A percentile compares a stretch with the other conserved stretches of the same genome.
phyloP scores from a whole-genome alignment of 73 alveolate genomes.

The Paramecium tetraurelia region DNA sequence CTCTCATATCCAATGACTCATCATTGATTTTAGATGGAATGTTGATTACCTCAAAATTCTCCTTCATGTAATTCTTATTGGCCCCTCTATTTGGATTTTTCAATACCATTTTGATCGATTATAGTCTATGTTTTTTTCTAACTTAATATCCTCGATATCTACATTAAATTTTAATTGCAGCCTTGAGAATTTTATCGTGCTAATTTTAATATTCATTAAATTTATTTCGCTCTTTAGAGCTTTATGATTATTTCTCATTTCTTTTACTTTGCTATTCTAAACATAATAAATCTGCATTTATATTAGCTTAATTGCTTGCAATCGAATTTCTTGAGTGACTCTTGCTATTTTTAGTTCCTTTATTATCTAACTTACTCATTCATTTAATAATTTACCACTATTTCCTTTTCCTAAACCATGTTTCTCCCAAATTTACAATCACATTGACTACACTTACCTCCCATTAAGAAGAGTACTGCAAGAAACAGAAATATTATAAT shows the following conservation, averaged over 20 bases:
- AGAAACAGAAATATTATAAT: neutral
- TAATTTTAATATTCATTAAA: neutral
- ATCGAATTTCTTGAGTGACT: neutral
- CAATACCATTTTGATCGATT: conserved; percentile 35
- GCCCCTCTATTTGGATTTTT: conserved; percentile 33
- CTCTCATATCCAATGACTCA: conserved; percentile 66
- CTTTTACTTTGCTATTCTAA: neutral
- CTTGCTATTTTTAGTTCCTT: neutral
- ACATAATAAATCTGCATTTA: neutral
- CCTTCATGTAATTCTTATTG: conserved; percentile 26
- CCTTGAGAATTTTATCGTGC: neutral
- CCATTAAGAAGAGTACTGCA: neutral
- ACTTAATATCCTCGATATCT: neutral
- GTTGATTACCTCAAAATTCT: conserved; percentile 8
- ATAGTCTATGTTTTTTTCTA: neutral
- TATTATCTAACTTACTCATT: neutral
- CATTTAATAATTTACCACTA: neutral
- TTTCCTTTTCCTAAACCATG: neutral
- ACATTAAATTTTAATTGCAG: neutral
- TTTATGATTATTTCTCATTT: neutral
- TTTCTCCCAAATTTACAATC: neutral
- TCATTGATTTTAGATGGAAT: conserved; percentile 32
- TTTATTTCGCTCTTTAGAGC: neutral
- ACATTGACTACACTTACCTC: neutral
- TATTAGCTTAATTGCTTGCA: neutral